phyloP scores from a whole-genome alignment of 257 asterid species.

The Coffea canephora region DNA sequence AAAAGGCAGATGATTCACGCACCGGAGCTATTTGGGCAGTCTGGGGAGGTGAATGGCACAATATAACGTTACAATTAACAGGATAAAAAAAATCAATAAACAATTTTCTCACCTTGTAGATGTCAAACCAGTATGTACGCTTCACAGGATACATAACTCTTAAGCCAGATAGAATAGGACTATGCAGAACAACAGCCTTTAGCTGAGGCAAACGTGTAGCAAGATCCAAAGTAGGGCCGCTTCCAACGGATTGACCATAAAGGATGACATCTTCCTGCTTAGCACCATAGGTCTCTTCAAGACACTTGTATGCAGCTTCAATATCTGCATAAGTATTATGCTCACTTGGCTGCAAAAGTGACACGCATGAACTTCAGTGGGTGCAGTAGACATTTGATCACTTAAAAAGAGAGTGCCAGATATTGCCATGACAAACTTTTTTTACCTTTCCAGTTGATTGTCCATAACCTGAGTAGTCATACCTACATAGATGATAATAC shows the following conservation, averaged over 20 bases:
- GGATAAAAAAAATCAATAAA: not conserved
- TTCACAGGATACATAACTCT: slow-evolving; percentile 49
- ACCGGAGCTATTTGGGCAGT: not conserved
- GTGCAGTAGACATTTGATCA: slow-evolving; percentile 4
- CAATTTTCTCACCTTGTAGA: slow-evolving; percentile 37
- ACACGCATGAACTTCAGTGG: slow-evolving; percentile 22
- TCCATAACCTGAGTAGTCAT: slow-evolving; percentile 96
- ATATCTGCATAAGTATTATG: slow-evolving; percentile 48
- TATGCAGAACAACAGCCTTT: slow-evolving; percentile 46
- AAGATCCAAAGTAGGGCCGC: slow-evolving; percentile 47
- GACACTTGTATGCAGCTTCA: slow-evolving; percentile 47
- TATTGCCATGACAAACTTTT: slow-evolving; percentile 19
- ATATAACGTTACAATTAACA: not conserved
- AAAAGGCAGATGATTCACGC: not conserved
- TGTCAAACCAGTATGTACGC: slow-evolving; percentile 48
- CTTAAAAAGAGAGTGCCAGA: slow-evolving; percentile 9
- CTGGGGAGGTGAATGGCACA: not conserved
- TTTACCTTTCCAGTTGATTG: slow-evolving; percentile 91
- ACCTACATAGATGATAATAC: slow-evolving; percentile 45
- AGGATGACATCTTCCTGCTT: slow-evolving; percentile 47
- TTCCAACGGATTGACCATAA: slow-evolving; percentile 51
- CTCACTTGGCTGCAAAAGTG: slow-evolving; percentile 39
- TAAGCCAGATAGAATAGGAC: slow-evolving; percentile 47
- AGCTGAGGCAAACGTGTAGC: slow-evolving; percentile 39
- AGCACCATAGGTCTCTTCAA: slow-evolving; percentile 46